A percentile compares a stretch with the other conserved stretches of the same genome.
These are phyloP conservation scores for Candida alai DNA, from an alignment of 805 yeast species.

Conservation along the genomic window DNA sequence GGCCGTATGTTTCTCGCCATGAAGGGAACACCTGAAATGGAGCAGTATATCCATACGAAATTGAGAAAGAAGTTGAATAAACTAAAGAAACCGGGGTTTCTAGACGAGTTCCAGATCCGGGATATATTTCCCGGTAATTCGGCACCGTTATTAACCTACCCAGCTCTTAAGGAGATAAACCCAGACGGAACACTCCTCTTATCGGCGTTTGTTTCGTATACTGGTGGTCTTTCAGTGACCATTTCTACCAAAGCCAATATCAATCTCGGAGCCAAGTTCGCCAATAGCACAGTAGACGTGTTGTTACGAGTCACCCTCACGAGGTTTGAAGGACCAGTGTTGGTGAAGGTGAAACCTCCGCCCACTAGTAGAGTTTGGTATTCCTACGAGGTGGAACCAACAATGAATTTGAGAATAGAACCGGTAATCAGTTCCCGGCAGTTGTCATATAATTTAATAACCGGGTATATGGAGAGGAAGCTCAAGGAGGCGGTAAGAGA, in stretches of 20 bases:
- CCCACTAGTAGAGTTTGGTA: constrained; percentile 93
- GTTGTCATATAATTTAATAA: constrained; percentile 71
- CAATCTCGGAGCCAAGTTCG: constrained; percentile 63
- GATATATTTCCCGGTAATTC: constrained; percentile 72
- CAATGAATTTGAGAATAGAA: constrained; percentile 69
- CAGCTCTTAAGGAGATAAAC: constrained; percentile 61
- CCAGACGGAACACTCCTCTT: constrained; percentile 77
- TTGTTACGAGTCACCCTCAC: constrained; percentile 65
- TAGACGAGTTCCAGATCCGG: constrained; percentile 76
- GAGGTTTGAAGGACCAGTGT: constrained; percentile 68
- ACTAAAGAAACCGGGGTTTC: constrained; percentile 80
- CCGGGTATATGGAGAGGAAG: constrained; percentile 73
- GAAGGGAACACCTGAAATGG: constrained; percentile 67
- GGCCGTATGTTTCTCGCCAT: constrained; percentile 80
- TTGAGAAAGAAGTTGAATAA: constrained; percentile 71
- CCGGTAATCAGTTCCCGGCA: constrained; percentile 89
- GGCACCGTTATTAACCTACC: constrained; percentile 77
- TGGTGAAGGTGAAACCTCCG: constrained; percentile 75
- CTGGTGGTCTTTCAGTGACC: constrained; percentile 72
- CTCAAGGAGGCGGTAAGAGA: constrained; percentile 77
- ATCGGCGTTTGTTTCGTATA: constrained; percentile 59
- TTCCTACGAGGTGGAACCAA: constrained; percentile 76
- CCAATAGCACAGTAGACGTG: constrained; percentile 73
- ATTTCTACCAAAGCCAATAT: constrained; percentile 78
- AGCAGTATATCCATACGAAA: constrained; percentile 51